Percentiles rank a stretch among this genome's conserved stretches.
Conservation (phyloP, 2,329 filamentous ascomycete species). For the Trichoderma afroharzianum region DNA sequence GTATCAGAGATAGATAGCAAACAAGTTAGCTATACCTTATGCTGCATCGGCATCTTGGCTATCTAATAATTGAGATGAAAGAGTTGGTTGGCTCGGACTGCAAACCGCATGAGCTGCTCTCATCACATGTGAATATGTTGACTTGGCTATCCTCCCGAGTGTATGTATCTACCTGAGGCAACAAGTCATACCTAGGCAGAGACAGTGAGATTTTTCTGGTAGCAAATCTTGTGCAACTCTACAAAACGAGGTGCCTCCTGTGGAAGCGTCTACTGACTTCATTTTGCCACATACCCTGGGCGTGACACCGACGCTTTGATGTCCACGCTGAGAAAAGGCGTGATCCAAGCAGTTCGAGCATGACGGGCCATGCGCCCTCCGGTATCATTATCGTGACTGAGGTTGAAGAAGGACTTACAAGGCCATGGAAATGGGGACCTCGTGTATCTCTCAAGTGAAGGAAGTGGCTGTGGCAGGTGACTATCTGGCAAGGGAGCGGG, state of each 20-base stretch:
- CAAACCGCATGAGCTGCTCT: background rate
- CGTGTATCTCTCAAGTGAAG: background rate
- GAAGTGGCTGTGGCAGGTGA: background rate
- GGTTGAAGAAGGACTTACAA: background rate
- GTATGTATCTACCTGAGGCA: background rate
- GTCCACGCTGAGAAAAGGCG: background rate
- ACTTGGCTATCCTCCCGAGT: background rate
- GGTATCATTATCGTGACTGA: background rate
- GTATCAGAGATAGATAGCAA: constrained; percentile 9
- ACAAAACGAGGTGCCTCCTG: background rate
- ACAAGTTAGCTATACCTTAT: background rate
- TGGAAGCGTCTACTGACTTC: background rate
- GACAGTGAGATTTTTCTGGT: background rate
- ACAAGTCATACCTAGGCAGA: too few relatives aligned
- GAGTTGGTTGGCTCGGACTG: background rate
- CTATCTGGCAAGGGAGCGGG: background rate
- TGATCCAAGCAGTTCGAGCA: background rate
- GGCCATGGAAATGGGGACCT: background rate
- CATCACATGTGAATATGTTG: background rate
- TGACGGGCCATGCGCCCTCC: background rate
- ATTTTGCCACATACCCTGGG: background rate
- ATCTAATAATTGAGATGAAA: background rate
- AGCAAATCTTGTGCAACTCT: background rate
- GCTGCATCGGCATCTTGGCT: background rate
- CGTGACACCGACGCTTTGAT: background rate